Evolutionary conservation across 2,329 filamentous ascomycete species (phyloP), one percentile per base, ranked within the genome.

Genomic region (Chaetomiaceae sp.): DNA sequence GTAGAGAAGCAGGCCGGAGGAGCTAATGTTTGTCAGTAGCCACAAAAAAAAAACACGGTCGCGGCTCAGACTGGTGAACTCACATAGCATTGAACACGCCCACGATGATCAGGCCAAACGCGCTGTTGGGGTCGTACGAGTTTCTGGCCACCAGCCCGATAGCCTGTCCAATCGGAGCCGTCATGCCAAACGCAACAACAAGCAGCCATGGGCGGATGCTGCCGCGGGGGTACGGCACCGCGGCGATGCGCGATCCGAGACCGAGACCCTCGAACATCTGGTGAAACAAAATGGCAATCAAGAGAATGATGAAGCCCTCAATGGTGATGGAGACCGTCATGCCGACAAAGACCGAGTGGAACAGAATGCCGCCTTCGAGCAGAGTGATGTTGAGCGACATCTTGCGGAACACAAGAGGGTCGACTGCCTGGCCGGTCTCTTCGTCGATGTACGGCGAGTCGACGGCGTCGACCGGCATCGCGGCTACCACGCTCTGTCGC

Each of bases 331-430:
- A 83, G 20, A 87, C 67, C 0, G 84, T 84, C 73, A 86, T 84
- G 48, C 83, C 83, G 47, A 87, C 83, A 61, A 87, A 87, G 49
- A 89, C 76, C 50, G 81, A 86, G 66, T 89, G 85, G 62, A 89
- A 89, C 10, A 89, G 71, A 53, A 89, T 89, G 50, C 85, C 85
- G 47, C 84, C 82, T 63, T 89, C 85, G 5, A 89, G 74, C 3
- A 89, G 73, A 4, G 85, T 76, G 54, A 86, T 87, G 64, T 89
- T 85, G 56, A 87, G 71, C 3, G 84, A 75, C 62, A 82, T 77
- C 57, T 79, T 84, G 58, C 78, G 75, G 63, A 77, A 73, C 6
- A 72, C 65, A 8, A 62, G 48, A 5, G 70, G 68, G 52, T 74
- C 69, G 12, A 75, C 67, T 0, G 59, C 51, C 48, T 70, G 62